Evolutionary conservation across 2,329 filamentous ascomycete species (phyloP).

Genomic region (Diaporthe vexans): DNA sequence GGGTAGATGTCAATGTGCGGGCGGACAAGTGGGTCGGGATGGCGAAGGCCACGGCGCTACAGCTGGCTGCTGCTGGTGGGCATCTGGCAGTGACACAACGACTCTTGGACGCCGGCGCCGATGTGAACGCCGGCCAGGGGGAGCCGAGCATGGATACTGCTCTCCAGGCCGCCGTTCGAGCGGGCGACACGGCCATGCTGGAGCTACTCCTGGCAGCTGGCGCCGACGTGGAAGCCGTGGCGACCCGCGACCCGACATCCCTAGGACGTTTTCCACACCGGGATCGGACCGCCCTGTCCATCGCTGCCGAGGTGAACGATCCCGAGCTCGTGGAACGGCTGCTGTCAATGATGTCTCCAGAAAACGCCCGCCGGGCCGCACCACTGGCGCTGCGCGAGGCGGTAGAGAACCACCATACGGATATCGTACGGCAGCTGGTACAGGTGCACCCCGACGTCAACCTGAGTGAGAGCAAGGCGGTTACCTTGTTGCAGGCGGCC

Average conservation of each 20-base stretch:
- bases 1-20: neutral
- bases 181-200: neutral
- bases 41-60: neutral
- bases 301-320: neutral
- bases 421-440: neutral
- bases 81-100: neutral
- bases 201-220: neutral
- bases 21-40: too few relatives aligned
- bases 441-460: constrained; percentile 2
- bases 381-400: neutral
- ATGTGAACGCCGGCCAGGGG: neutral
- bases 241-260: too few relatives aligned
- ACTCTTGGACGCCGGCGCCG: neutral
- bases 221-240: neutral
- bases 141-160: neutral
- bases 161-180: neutral
- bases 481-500: neutral
- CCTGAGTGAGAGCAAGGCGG: neutral
- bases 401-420: neutral
- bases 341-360: neutral
- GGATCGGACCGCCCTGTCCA: neutral
- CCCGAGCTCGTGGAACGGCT: neutral
- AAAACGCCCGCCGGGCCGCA: neutral
- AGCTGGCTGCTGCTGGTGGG: neutral
- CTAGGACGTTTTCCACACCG: neutral